Evolutionary conservation across 169 alveolate species (phyloP).

Genomic region (Plasmodium blacklocki): DNA sequence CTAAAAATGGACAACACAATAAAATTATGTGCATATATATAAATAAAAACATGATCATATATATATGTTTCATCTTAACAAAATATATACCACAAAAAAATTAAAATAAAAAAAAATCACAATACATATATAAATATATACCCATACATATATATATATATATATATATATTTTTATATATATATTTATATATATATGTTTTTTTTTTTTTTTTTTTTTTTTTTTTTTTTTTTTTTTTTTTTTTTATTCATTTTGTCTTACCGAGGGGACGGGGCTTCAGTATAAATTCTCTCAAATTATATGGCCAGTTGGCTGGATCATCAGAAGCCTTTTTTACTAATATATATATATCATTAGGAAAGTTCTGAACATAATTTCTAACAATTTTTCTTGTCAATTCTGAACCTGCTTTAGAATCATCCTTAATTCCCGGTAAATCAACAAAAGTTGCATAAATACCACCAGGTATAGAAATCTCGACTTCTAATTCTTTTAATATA

Average conservation of each 20-base stretch:
- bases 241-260: too few species aligned
- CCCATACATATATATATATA: too few species aligned
- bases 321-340: conserved; percentile 91
- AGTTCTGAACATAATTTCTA: conserved; percentile 87
- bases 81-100: too few species aligned
- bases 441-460: conserved; percentile 92
- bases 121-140: too few species aligned
- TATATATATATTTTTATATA: too few species aligned
- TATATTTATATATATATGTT: too few species aligned
- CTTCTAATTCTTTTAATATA: conserved; percentile 87
- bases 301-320: conserved; percentile 94
- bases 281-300: conserved; percentile 88
- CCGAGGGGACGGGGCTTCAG: conserved; percentile 85
- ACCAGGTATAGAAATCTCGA: conserved; percentile 89
- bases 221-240: too few species aligned
- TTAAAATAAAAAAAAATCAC: too few species aligned
- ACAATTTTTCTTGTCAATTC: conserved; percentile 90
- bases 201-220: too few species aligned
- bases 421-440: conserved; percentile 93
- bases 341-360: conserved; percentile 91
- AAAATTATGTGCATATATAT: too few species aligned
- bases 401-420: conserved; percentile 92
- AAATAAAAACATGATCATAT: too few species aligned
- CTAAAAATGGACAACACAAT: conserved; percentile 27
- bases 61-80: too few species aligned